Percentiles rank a stretch among this genome's conserved stretches.
Conservation (phyloP, 129 eudicot species). For the Lactuca sativa region DNA sequence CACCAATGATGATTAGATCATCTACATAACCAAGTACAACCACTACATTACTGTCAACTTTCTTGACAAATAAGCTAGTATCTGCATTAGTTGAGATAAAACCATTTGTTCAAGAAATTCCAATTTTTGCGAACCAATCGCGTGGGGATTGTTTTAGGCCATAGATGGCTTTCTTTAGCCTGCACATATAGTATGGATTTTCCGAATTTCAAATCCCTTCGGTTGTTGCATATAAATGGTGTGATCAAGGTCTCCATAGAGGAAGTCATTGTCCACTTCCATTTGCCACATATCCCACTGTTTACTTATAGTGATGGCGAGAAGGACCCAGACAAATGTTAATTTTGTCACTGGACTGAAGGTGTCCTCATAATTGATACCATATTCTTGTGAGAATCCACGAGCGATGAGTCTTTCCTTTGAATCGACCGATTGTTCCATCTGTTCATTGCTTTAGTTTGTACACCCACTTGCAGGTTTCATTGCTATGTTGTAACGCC, state of each 20-base stretch:
- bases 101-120: neutral
- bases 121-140: constrained; percentile 1
- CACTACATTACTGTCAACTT: neutral
- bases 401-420: too few relatives aligned
- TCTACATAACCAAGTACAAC: neutral
- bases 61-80: neutral
- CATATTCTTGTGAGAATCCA: too few relatives aligned
- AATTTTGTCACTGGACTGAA: too few relatives aligned
- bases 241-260: neutral
- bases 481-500: too few relatives aligned
- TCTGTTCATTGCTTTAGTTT: too few relatives aligned
- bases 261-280: neutral
- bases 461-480: too few relatives aligned
- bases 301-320: too few relatives aligned
- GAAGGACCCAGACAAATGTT: too few relatives aligned
- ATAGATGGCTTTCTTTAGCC: neutral
- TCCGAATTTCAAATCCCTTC: neutral
- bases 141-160: neutral
- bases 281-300: neutral
- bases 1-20: neutral
- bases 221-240: neutral
- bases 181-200: neutral
- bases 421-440: too few relatives aligned
- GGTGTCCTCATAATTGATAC: neutral
- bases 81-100: neutral